Conservation (phyloP, 352 stramenopile genomes). For the Pelagophyceae sp. region DNA sequence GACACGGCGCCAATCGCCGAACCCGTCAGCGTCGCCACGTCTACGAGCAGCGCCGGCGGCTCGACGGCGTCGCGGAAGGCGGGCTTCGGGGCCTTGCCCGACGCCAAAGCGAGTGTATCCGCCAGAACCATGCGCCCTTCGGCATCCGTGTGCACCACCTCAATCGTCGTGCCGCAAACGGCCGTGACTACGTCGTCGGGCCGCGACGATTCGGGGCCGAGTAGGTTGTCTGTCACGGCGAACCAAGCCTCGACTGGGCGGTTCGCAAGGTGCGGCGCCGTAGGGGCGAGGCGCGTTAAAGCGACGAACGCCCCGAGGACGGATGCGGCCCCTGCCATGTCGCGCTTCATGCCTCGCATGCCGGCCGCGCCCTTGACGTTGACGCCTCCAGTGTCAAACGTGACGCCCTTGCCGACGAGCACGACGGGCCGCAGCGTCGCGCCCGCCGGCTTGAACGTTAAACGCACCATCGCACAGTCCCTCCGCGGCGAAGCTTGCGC, state of each 20-base stretch:
- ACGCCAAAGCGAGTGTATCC: constrained; percentile 27
- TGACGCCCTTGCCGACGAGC: constrained; percentile 84
- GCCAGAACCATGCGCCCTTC: constrained; percentile 33
- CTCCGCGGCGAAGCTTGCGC: too few relatives aligned
- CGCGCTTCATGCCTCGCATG: constrained; percentile 48
- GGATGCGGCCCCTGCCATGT: constrained; percentile 60
- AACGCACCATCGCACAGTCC: too few relatives aligned
- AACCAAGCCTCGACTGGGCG: constrained; percentile 27
- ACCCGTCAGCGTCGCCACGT: too few relatives aligned
- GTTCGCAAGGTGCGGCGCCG: constrained; percentile 18
- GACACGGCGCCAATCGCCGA: too few relatives aligned
- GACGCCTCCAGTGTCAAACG: constrained; percentile 85
- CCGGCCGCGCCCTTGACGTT: constrained; percentile 70
- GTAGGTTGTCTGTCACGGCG: constrained; percentile 26
- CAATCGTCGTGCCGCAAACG: constrained; percentile 29
- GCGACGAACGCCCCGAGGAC: constrained; percentile 54
- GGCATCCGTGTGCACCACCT: constrained; percentile 38
- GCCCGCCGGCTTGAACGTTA: too few relatives aligned
- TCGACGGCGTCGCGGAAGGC: constrained; percentile 72
- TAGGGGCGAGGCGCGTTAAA: constrained; percentile 47
- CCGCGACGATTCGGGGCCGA: constrained; percentile 21
- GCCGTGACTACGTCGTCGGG: constrained; percentile 29
- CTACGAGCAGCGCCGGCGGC: background rate
- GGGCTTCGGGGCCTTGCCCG: constrained; percentile 57
- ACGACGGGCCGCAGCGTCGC: constrained; percentile 49